Conservation (phyloP, 441 rosid genomes). For the Eutrema salsugineum region DNA sequence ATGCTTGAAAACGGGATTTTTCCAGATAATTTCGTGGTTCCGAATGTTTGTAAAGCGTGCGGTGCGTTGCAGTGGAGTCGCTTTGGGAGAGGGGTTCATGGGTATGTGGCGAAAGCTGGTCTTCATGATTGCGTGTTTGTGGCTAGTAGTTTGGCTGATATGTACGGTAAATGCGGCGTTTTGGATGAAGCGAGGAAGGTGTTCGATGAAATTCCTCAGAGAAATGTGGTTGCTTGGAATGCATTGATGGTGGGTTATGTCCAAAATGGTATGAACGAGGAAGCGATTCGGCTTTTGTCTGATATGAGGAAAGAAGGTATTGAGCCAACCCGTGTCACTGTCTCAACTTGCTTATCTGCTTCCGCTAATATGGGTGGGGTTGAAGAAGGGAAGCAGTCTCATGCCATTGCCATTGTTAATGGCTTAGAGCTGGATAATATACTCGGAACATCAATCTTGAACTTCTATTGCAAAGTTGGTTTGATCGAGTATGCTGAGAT, state of each 20-base stretch:
- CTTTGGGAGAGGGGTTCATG: slow-evolving; percentile 61
- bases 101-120: slow-evolving; percentile 50
- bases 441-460: slow-evolving; percentile 68
- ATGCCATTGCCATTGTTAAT: slow-evolving; percentile 52
- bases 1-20: slow-evolving; percentile 50
- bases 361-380: slow-evolving; percentile 60
- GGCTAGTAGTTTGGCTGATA: slow-evolving; percentile 56
- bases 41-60: slow-evolving; percentile 74
- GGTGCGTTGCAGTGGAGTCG: slow-evolving; percentile 54
- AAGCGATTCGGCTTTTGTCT: slow-evolving; percentile 44
- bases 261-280: slow-evolving; percentile 53
- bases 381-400: slow-evolving; percentile 74
- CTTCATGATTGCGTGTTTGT: slow-evolving; percentile 52
- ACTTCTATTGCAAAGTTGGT: slow-evolving; percentile 75
- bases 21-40: slow-evolving; percentile 74
- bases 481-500: slow-evolving; percentile 62
- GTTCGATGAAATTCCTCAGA: slow-evolving; percentile 47
- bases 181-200: slow-evolving; percentile 52
- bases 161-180: slow-evolving; percentile 62
- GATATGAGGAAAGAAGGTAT: slow-evolving; percentile 61
- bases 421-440: slow-evolving; percentile 62
- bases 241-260: slow-evolving; percentile 54
- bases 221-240: slow-evolving; percentile 59
- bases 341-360: slow-evolving; percentile 69
- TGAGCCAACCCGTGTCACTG: slow-evolving; percentile 55